Percentiles rank a stretch among this genome's conserved stretches.
Conservation (phyloP, 805 yeast genomes). For the Candida manassasensis region DNA sequence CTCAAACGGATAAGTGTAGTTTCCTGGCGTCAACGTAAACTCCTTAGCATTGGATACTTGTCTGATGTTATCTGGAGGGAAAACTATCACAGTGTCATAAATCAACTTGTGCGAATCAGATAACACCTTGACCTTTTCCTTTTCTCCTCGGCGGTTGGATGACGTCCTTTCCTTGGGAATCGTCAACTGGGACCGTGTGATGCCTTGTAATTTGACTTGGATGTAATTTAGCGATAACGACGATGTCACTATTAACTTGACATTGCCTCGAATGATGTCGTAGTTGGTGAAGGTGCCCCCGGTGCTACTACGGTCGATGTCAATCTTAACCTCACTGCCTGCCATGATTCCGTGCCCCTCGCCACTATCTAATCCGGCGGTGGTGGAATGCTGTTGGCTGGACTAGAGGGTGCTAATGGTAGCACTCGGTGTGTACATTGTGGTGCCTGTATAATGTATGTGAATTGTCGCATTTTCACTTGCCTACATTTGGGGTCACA, state of each 20-base stretch:
- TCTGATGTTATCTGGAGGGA: constrained; percentile 49
- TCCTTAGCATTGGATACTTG: constrained; percentile 39
- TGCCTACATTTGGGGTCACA: too few species aligned
- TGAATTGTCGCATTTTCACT: too few species aligned
- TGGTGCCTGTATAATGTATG: too few species aligned
- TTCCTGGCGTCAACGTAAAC: constrained; percentile 47
- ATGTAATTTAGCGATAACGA: constrained; percentile 43
- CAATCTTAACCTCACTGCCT: constrained; percentile 24
- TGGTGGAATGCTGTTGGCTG: too few species aligned
- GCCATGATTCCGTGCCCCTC: too few species aligned
- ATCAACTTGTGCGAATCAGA: constrained; percentile 43
- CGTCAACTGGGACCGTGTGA: constrained; percentile 33
- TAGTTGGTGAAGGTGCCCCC: constrained; percentile 45
- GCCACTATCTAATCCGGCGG: too few species aligned
- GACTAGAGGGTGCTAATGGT: too few species aligned
- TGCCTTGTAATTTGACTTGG: constrained; percentile 51
- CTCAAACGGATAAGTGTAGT: constrained; percentile 45
- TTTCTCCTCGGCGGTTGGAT: constrained; percentile 9
- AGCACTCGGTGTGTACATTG: too few species aligned
- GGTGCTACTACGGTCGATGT: constrained; percentile 26
- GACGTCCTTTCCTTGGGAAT: constrained; percentile 16
- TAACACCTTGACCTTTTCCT: constrained; percentile 14
- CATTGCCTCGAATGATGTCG: constrained; percentile 40
- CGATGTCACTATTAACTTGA: constrained; percentile 33
- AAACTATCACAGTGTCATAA: constrained; percentile 46